Evolutionary conservation across 805 yeast species (phyloP), one percentile per base, ranked within the genome.

Genomic region (Metschnikowia lochheadii): DNA sequence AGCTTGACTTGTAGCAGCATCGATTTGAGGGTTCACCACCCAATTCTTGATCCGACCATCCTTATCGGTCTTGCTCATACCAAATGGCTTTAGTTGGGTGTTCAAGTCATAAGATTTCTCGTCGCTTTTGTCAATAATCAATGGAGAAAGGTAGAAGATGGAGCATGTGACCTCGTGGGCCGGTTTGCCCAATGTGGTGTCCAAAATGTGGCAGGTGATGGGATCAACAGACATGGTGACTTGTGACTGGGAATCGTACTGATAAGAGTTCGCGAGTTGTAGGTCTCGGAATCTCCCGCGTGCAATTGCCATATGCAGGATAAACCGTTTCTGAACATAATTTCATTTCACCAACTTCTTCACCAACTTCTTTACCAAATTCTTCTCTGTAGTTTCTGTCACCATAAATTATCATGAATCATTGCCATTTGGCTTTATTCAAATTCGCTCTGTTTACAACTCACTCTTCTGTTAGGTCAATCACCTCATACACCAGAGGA

Each of bases 141-240:
- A 56, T 6, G 64, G 60, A 1, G 75, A 57, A 3, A 78, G 50
- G 48, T 66, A 67, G 61, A 72, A 80, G 35, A 86, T 69, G 29
- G 83, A 83, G 62, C 94, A 88, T 2, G 75, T 69, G n/a, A 91
- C 91, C n/a, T 75, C 77, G 0, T 69, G 63, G 1, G 96, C 97
- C 0, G 98, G 98, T 52, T 73, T 77, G 0, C 98, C 98, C 6
- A 75, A 68, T 8, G 87, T 83, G 6, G 97, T 90, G 62, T 91
- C 96, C 20, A 91, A 74, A 8, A 91, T 80, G 65, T 91, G 98
- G 70, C 97, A 91, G 2, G 97, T 90, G 37, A 90, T 80, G 40
- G 92, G 92, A 32, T 66, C 69, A 33, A 65, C 69, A 17, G 69
- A 59, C 68, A 66, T 57, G 21, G 34, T 20, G 18, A 21, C 38